Evolutionary conservation across 148 eudicot genomes (phyloP).

Genomic region (Pouteria glomerata): DNA sequence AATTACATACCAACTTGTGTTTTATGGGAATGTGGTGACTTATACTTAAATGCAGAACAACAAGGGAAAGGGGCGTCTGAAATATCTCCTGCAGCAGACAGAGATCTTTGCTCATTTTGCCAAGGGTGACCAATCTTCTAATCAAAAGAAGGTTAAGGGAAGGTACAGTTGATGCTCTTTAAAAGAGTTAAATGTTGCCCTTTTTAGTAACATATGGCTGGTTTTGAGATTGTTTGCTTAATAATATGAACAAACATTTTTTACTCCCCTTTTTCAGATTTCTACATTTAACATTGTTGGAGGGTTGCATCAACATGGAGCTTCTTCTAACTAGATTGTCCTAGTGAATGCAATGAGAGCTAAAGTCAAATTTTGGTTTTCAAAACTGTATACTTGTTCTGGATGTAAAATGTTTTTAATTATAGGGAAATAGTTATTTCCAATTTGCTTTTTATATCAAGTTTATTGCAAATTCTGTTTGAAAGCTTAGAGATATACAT

Average conservation of each 20-base stretch:
- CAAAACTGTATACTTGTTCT: neutral
- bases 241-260: neutral
- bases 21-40: neutral
- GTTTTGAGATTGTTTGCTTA: neutral
- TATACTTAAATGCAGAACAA: slow-evolving; percentile 51
- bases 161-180: slow-evolving; percentile 31
- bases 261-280: no score
- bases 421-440: neutral
- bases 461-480: neutral
- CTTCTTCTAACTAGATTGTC: neutral
- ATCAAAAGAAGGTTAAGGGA: slow-evolving; percentile 67
- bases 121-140: slow-evolving; percentile 65
- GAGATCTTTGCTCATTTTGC: slow-evolving; percentile 99
- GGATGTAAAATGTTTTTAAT: neutral
- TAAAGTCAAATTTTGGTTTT: neutral
- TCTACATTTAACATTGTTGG: no score
- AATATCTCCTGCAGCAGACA: slow-evolving; percentile 90
- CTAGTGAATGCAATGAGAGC: neutral
- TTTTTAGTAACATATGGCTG: neutral
- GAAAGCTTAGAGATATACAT: neutral
- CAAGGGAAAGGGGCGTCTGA: slow-evolving; percentile 90
- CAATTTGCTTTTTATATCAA: neutral
- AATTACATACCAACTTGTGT: neutral
- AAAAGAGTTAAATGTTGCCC: neutral
- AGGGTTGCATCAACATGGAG: neutral